A percentile compares a stretch with the other conserved stretches of the same genome.
phyloP scores from a whole-genome alignment of 495 filamentous ascomycete species.

The Hyaloscypha bicolor region DNA sequence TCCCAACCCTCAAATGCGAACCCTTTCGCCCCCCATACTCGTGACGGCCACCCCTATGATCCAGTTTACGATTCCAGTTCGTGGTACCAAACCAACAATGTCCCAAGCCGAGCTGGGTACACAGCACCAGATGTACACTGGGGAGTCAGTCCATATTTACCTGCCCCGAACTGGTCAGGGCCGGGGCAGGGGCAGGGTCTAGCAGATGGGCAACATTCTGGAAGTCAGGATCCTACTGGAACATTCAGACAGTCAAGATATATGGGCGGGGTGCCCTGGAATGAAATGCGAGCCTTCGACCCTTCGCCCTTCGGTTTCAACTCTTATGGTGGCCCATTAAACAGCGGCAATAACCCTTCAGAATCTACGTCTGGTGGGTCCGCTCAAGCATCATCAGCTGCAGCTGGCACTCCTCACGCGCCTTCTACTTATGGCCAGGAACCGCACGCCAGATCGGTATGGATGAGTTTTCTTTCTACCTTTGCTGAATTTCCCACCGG shows the following conservation, averaged over 20 bases:
- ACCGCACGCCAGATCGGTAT: background rate
- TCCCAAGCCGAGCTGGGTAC: slow-evolving; percentile 12
- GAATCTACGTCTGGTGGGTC: background rate
- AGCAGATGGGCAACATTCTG: background rate
- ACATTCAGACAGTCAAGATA: slow-evolving; percentile 4
- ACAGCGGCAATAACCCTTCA: slow-evolving; percentile 1
- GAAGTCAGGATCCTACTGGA: slow-evolving; percentile 3
- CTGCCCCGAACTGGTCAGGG: slow-evolving; percentile 12
- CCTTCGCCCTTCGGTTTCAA: slow-evolving; percentile 18
- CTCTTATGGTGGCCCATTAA: background rate
- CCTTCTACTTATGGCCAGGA: background rate
- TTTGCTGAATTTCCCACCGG: background rate
- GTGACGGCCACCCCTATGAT: slow-evolving; percentile 29
- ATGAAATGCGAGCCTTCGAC: slow-evolving; percentile 19
- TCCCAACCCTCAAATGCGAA: slow-evolving; percentile 11
- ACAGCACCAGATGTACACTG: slow-evolving; percentile 15
- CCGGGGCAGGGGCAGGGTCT: background rate
- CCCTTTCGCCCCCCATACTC: slow-evolving; percentile 17
- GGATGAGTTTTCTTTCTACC: background rate
- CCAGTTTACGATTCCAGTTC: slow-evolving; percentile 27
- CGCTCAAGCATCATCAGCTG: background rate
- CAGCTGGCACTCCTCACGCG: background rate
- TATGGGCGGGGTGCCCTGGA: slow-evolving; percentile 18
- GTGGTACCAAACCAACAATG: slow-evolving; percentile 19
- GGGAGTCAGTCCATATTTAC: slow-evolving; percentile 10